phyloP scores from a whole-genome alignment of 1,139 yeast species.

The Magnusiomyces ingens region DNA sequence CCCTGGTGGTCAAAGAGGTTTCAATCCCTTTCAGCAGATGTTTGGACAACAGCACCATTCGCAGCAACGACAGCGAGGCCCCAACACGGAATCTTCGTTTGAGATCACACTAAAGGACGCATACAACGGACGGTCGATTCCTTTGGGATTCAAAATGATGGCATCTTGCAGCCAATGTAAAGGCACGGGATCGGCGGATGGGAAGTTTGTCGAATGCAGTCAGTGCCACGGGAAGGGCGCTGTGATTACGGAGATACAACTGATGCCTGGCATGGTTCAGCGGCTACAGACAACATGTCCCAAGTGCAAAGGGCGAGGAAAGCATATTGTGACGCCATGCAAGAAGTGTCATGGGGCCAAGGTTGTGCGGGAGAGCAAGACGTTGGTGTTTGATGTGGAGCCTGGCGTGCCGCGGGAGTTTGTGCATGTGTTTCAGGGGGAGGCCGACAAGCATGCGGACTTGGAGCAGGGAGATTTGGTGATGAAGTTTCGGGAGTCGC shows the following conservation, averaged over 20 bases:
- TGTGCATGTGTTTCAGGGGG: conserved; percentile 57
- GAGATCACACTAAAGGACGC: conserved; percentile 57
- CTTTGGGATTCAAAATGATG: conserved; percentile 61
- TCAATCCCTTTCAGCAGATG: conserved; percentile 44
- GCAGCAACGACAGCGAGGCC: conserved; percentile 46
- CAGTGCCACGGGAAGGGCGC: conserved; percentile 74
- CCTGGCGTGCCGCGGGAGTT: conserved; percentile 66
- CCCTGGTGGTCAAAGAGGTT: conserved; percentile 33
- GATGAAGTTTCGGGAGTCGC: conserved; percentile 44
- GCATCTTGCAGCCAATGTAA: conserved; percentile 69
- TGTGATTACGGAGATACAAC: conserved; percentile 57
- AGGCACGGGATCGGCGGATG: conserved; percentile 83
- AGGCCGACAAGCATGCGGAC: conserved; percentile 81
- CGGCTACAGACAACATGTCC: conserved; percentile 76
- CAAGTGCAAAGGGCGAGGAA: conserved; percentile 72
- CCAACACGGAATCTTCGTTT: conserved; percentile 52
- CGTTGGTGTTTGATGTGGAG: conserved; percentile 53
- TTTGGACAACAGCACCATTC: conserved; percentile 65
- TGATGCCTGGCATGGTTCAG: conserved; percentile 89
- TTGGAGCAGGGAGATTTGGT: conserved; percentile 73
- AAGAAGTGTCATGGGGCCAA: conserved; percentile 63
- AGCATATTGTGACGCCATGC: conserved; percentile 58
- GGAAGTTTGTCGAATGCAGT: conserved; percentile 54
- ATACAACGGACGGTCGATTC: conserved; percentile 58
- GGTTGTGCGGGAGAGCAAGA: conserved; percentile 49